phyloP scores from a whole-genome alignment of 2,329 filamentous ascomycete genomes.

The Penicillium sumatraense region DNA sequence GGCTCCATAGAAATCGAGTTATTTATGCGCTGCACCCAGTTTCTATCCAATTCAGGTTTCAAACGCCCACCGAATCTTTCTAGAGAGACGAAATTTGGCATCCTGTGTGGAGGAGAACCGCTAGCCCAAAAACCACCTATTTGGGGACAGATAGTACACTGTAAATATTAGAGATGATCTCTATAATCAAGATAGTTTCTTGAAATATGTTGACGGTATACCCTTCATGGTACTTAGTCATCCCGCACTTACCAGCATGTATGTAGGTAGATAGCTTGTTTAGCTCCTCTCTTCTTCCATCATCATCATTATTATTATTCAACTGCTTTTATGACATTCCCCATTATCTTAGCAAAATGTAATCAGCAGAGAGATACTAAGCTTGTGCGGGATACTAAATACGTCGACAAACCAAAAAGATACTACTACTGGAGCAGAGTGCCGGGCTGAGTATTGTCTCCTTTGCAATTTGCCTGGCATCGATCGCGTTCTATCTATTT shows the following conservation, averaged over 20 bases:
- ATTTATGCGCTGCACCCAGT: too few species aligned
- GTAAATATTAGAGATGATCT: too few species aligned
- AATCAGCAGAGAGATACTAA: background rate
- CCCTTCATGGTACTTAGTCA: too few species aligned
- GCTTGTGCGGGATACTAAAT: background rate
- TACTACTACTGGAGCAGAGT: background rate
- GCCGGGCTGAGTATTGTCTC: background rate
- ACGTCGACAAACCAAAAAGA: background rate
- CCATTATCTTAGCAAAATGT: too few species aligned
- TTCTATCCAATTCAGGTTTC: too few species aligned
- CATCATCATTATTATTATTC: too few species aligned
- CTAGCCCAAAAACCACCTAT: background rate
- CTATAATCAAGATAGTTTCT: background rate
- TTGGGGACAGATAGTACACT: background rate
- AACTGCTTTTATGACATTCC: too few species aligned
- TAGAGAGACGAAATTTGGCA: background rate
- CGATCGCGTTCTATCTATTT: background rate
- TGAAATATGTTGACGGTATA: too few species aligned
- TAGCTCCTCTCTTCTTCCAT: too few species aligned
- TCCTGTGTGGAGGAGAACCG: background rate
- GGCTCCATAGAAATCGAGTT: too few species aligned
- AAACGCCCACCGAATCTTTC: background rate
- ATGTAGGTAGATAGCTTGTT: too few species aligned
- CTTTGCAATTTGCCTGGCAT: conserved; percentile 1
- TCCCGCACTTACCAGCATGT: too few species aligned